Evolutionary conservation across 2,329 filamentous ascomycete species (phyloP), one percentile per base, ranked within the genome.

Genomic region (Cladobotryum protrusum): DNA sequence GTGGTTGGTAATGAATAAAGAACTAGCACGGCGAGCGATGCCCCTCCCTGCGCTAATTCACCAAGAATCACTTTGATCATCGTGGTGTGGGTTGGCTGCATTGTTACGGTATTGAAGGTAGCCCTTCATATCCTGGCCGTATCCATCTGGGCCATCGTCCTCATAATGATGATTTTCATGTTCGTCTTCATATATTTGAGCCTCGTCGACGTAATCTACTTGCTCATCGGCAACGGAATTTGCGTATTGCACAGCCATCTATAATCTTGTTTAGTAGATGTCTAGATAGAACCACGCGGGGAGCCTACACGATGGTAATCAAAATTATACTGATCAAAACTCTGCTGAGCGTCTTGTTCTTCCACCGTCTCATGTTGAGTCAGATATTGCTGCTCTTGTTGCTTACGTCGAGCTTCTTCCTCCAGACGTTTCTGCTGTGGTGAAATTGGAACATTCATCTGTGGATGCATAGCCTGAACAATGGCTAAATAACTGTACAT

Each of bases 401-500:
- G 73, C 56, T 74, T 75, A 33, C 75, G 70, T 42, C 70, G 67
- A 45, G 74, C 70, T 57, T 79, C 77, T 48, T 82, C 77, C 53
- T 83, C 78, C 47, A 80, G 67, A 47, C 75, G 74, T 62, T 81
- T 81, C 63, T 86, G 84, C 60, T 90, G 89, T 34, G 87, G 83
- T 14, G 87, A 91, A 34, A 87, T 81, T n/a, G 89, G 89, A 40
- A 95, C 85, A 61, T 95, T 88, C 71, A 96, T 88, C 63, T 95
- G 89, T 40, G 93, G 93, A 67, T 99, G 93, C 89, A 96, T 96
- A 62, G 95, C 90, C 70, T 99, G 93, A 42, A 99, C 93, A 68
- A 97, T 99, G 54, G 93, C 93, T 56, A 99, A 79, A 67, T 99
- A 99, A 50, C 90, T 93, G 72, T 99, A 99, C 93, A 99, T 99